A percentile compares a stretch with the other conserved stretches of the same genome.
Conservation (phyloP, 1,284 basidiomycete species). For the Apiotrichum porosum region DNA sequence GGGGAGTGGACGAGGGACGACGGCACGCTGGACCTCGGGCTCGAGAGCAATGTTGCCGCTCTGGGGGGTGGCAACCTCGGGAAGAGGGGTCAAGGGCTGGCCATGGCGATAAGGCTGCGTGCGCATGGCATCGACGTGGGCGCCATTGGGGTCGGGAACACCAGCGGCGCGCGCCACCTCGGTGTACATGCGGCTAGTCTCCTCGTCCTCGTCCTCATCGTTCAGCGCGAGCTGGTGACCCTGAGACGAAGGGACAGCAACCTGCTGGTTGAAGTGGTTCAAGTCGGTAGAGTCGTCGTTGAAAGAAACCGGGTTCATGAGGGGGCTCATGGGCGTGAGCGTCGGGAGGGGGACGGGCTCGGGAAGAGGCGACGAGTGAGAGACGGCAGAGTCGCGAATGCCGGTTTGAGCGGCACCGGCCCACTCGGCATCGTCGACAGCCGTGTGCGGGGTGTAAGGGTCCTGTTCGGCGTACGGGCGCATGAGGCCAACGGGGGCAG, state of each 20-base stretch:
- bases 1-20: conserved; percentile 4
- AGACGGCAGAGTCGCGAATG: neutral
- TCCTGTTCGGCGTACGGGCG: conserved; percentile 8
- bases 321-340: conserved; percentile 34
- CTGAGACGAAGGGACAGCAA: neutral
- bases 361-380: neutral
- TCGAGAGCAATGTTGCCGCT: neutral
- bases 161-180: conserved; percentile 41
- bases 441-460: conserved; percentile 23
- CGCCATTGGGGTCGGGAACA: conserved; percentile 12
- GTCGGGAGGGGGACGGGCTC: conserved; percentile 24
- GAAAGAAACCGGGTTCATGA: conserved; percentile 17
- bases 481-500: neutral
- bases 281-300: neutral
- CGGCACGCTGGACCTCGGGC: neutral
- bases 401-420: conserved; percentile 5
- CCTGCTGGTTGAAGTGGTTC: no score
- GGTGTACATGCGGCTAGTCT: conserved; percentile 31
- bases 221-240: conserved; percentile 21
- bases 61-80: conserved; percentile 36
- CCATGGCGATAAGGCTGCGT: conserved; percentile 43
- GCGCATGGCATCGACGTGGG: conserved; percentile 12
- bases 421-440: conserved; percentile 19
- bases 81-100: conserved; percentile 39
- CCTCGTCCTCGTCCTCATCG: conserved; percentile 22